A percentile compares a stretch with the other conserved stretches of the same genome.
Evolutionary conservation across 208 protist species (phyloP).

Genomic region (Balamuthia mandrillaris): DNA sequence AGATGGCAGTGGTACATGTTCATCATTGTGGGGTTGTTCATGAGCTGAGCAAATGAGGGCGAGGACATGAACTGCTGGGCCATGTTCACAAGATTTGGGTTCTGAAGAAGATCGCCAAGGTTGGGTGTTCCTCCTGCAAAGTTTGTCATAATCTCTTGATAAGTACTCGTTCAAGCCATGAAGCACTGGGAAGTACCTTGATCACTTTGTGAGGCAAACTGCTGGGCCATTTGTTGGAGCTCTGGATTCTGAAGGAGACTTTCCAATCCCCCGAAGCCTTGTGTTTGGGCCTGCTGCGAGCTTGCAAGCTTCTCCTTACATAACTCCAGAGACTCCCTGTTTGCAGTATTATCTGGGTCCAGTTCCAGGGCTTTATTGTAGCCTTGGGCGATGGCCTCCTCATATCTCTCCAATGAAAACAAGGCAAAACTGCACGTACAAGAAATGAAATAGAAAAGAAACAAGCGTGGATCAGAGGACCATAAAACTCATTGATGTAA

Average conservation of each 20-base stretch:
- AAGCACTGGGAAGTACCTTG: background rate
- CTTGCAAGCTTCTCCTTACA: no score
- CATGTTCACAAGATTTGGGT: background rate
- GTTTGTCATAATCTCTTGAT: background rate
- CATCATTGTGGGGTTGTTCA: conserved; percentile 20
- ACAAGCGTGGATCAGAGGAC: background rate
- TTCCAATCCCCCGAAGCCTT: background rate
- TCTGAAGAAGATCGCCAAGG: background rate
- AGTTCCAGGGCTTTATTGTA: conserved; percentile 1
- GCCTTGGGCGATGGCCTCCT: background rate
- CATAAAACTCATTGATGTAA: background rate
- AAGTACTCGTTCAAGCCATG: background rate
- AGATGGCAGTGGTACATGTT: background rate
- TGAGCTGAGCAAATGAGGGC: background rate
- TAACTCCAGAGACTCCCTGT: no score
- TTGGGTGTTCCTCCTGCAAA: background rate
- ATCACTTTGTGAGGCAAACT: background rate
- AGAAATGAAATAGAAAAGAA: background rate
- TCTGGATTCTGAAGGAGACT: background rate
- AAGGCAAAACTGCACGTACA: background rate
- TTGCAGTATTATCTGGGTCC: conserved; percentile 1
- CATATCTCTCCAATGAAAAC: background rate
- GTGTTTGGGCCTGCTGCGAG: background rate
- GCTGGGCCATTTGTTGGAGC: background rate
- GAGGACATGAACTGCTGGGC: conserved; percentile 1